A percentile compares a stretch with the other conserved stretches of the same genome.
These are phyloP conservation scores for Ascochyta rabiei DNA, from an alignment of 2,329 filamentous ascomycete species.

Conservation along the genomic window DNA sequence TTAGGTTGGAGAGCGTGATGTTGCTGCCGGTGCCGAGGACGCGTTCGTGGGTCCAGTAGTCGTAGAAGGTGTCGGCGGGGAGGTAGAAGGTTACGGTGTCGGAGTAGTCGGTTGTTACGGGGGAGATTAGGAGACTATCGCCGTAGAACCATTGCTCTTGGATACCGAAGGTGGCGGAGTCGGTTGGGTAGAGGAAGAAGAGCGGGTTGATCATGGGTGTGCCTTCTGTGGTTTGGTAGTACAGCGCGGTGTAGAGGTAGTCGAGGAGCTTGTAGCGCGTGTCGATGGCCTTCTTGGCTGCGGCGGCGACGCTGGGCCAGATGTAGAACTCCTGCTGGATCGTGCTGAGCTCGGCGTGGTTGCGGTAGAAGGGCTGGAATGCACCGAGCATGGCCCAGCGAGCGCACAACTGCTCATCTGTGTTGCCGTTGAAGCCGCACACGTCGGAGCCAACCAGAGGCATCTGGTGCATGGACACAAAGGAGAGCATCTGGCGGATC, in stretches of 20 bases:
- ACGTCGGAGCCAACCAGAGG: constrained; percentile 65
- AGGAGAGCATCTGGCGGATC: constrained; percentile 53
- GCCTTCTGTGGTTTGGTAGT: constrained; percentile 65
- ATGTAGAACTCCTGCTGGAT: constrained; percentile 75
- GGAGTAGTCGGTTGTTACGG: constrained; percentile 59
- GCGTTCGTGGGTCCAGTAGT: constrained; percentile 61
- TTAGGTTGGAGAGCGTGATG: constrained; percentile 54
- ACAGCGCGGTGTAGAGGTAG: constrained; percentile 77
- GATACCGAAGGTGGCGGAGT: constrained; percentile 58
- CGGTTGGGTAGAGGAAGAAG: constrained; percentile 72
- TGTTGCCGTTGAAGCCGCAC: constrained; percentile 74
- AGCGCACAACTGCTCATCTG: constrained; percentile 71
- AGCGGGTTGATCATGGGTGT: constrained; percentile 71
- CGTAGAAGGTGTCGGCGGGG: constrained; percentile 64
- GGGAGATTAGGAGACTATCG: constrained; percentile 61
- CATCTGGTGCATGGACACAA: constrained; percentile 55
- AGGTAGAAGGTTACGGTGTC: constrained; percentile 63
- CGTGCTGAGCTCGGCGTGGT: constrained; percentile 65
- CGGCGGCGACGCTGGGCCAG: constrained; percentile 67
- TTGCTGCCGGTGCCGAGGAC: constrained; percentile 55
- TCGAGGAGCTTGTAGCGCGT: constrained; percentile 79
- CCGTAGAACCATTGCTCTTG: constrained; percentile 67
- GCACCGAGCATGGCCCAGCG: constrained; percentile 78
- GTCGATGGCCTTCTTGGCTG: constrained; percentile 71
- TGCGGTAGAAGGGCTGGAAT: constrained; percentile 77